phyloP scores from a whole-genome alignment of 192 early-diverging fungal species.

The Coemansia pectinata region DNA sequence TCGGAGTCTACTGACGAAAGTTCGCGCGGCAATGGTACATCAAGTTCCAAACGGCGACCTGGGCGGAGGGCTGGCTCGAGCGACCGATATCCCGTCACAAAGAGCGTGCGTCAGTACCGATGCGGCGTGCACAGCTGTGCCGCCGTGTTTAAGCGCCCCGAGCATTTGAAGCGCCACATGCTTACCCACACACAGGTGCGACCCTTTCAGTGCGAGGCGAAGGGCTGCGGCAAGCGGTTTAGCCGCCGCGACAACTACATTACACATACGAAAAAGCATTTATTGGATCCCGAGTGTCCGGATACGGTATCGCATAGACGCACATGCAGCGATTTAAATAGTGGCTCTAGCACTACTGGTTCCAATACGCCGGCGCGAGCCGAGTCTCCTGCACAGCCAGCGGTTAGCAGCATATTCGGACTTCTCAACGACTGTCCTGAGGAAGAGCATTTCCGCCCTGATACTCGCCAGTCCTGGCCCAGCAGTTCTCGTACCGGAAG shows the following conservation, averaged over 20 bases:
- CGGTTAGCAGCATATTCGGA: constrained; percentile 32
- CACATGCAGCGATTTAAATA: constrained; percentile 7
- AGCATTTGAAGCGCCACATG: constrained; percentile 85
- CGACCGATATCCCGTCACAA: constrained; percentile 29
- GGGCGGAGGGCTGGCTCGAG: constrained; percentile 41
- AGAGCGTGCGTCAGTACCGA: constrained; percentile 54
- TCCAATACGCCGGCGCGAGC: not conserved
- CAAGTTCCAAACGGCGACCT: constrained; percentile 24
- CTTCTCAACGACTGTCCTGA: constrained; percentile 19
- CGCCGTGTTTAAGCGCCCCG: constrained; percentile 75
- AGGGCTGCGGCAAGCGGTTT: constrained; percentile 77
- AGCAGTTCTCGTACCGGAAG: not conserved
- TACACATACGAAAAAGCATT: constrained; percentile 47
- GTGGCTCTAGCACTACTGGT: constrained; percentile 2
- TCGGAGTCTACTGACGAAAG: constrained; percentile 1
- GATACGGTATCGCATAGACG: not conserved
- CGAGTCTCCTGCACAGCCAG: not conserved
- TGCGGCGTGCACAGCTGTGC: constrained; percentile 64
- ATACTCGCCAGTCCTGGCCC: not conserved
- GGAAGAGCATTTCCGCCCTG: not conserved
- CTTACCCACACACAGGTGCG: constrained; percentile 87
- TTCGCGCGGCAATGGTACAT: constrained; percentile 1
- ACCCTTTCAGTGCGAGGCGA: constrained; percentile 75
- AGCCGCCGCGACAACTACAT: constrained; percentile 78
- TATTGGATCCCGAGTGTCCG: not conserved